A percentile compares a stretch with the other conserved stretches of the same genome.
Evolutionary conservation across 2,329 filamentous ascomycete genomes (phyloP).

Genomic region (Claviceps paspali): DNA sequence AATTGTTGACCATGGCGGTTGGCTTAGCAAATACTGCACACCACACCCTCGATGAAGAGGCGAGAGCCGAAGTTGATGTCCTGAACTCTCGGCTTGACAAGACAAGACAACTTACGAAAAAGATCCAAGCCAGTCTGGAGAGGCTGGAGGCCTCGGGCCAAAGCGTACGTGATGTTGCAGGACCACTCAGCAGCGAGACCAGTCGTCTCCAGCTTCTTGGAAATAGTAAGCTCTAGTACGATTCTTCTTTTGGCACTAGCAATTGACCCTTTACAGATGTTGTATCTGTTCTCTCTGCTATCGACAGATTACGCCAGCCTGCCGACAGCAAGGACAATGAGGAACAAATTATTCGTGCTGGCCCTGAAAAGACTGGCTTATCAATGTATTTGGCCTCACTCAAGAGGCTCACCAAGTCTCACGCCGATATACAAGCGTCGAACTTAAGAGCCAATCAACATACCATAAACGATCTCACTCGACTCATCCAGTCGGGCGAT

Average conservation of each 20-base stretch:
- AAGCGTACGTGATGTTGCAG: slow-evolving; percentile 81
- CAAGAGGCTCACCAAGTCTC: slow-evolving; percentile 74
- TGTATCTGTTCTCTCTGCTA: slow-evolving; percentile 70
- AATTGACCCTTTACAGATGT: slow-evolving; percentile 45
- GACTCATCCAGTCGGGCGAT: slow-evolving; percentile 64
- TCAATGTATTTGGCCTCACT: slow-evolving; percentile 77
- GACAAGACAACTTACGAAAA: slow-evolving; percentile 84
- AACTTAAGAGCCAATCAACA: slow-evolving; percentile 87
- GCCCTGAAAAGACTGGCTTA: slow-evolving; percentile 71
- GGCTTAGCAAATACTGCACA: slow-evolving; percentile 30
- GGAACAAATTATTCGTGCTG: slow-evolving; percentile 76
- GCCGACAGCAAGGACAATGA: slow-evolving; percentile 84
- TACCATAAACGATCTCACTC: slow-evolving; percentile 64
- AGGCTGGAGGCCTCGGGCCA: slow-evolving; percentile 78
- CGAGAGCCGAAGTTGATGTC: slow-evolving; percentile 54
- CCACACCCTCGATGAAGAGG: slow-evolving; percentile 46
- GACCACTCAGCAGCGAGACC: slow-evolving; percentile 85
- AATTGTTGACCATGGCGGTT: slow-evolving; percentile 40
- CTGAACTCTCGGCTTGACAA: slow-evolving; percentile 69
- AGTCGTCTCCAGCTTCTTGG: slow-evolving; percentile 77
- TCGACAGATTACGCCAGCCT: slow-evolving; percentile 79
- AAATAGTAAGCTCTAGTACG: slow-evolving; percentile 40
- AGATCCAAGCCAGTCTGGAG: slow-evolving; percentile 77
- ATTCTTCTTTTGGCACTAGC: not conserved
- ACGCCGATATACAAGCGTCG: slow-evolving; percentile 72